Evolutionary conservation across 1,139 yeast species (phyloP).

Genomic region (Blastobotrys apis): DNA sequence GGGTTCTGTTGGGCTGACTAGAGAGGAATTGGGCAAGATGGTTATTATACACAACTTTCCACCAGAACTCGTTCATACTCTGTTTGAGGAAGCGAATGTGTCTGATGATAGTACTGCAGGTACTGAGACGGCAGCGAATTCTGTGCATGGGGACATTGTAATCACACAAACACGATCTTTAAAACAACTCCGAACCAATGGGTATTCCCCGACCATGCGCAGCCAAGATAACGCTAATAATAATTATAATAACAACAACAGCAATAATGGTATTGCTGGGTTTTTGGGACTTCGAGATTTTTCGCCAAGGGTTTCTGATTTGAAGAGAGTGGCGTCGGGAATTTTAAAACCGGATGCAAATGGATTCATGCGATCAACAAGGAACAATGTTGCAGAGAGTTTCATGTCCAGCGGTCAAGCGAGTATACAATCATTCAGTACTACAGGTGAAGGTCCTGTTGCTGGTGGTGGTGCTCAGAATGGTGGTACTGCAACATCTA

Average conservation of each 20-base stretch:
- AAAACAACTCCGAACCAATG: conserved; percentile 19
- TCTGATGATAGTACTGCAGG: conserved; percentile 6
- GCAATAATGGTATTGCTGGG: conserved; percentile 7
- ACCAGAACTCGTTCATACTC: conserved; percentile 11
- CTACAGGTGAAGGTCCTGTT: conserved; percentile 8
- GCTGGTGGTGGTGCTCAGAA: no score
- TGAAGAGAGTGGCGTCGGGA: conserved; percentile 27
- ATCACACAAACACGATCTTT: conserved; percentile 23
- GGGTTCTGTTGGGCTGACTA: conserved; percentile 11
- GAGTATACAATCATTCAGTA: conserved; percentile 8
- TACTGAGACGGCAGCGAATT: conserved; percentile 9
- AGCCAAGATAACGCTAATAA: conserved; percentile 13
- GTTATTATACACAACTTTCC: conserved; percentile 15
- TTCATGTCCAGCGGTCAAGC: not conserved
- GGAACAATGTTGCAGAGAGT: conserved; percentile 1
- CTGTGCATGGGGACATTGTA: conserved; percentile 6
- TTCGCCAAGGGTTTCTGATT: conserved; percentile 26
- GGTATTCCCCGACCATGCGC: conserved; percentile 15
- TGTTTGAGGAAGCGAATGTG: conserved; percentile 13
- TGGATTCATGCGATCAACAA: conserved; percentile 13
- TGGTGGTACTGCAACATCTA: not conserved
- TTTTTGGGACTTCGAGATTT: conserved; percentile 9
- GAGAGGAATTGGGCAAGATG: conserved; percentile 10
- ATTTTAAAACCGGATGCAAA: conserved; percentile 13
- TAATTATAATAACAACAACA: no score